A percentile compares a stretch with the other conserved stretches of the same genome.
phyloP scores from a whole-genome alignment of 805 yeast genomes.

The Jamesozyma spencerorum region DNA sequence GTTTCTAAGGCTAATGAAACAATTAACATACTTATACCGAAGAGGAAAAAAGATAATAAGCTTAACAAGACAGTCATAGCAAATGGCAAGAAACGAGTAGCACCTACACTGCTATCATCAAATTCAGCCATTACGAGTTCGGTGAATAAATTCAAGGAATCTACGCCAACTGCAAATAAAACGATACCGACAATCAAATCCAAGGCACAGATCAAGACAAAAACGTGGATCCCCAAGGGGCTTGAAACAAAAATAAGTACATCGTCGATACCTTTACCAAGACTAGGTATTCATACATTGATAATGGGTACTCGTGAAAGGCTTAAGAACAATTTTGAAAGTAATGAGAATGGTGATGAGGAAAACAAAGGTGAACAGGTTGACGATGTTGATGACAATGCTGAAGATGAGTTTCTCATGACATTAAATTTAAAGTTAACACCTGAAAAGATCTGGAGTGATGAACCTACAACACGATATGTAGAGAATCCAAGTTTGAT shows the following conservation, averaged over 20 bases:
- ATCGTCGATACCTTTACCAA: constrained; percentile 45
- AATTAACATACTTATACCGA: constrained; percentile 23
- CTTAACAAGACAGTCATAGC: constrained; percentile 49
- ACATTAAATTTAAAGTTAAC: constrained; percentile 23
- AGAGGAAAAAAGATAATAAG: constrained; percentile 21
- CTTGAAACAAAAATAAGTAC: constrained; percentile 32
- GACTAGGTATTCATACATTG: constrained; percentile 54
- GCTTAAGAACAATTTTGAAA: constrained; percentile 18
- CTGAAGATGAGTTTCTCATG: constrained; percentile 22
- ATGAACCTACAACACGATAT: constrained; percentile 24
- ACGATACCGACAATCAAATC: neutral
- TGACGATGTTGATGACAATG: constrained; percentile 10
- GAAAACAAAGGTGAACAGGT: neutral
- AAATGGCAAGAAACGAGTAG: constrained; percentile 67
- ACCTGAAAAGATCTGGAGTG: constrained; percentile 23
- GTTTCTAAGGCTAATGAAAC: constrained; percentile 2
- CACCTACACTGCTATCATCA: constrained; percentile 53
- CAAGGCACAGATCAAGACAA: neutral
- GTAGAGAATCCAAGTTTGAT: constrained; percentile 20
- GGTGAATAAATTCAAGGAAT: neutral
- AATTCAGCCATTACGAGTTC: neutral
- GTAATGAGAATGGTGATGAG: neutral
- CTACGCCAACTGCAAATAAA: neutral
- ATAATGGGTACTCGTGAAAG: constrained; percentile 48
- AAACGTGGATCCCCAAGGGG: constrained; percentile 6